Base-by-base conservation (phyloP, 2,329 filamentous ascomycete genomes). In the Alternaria brassicicola region DNA sequence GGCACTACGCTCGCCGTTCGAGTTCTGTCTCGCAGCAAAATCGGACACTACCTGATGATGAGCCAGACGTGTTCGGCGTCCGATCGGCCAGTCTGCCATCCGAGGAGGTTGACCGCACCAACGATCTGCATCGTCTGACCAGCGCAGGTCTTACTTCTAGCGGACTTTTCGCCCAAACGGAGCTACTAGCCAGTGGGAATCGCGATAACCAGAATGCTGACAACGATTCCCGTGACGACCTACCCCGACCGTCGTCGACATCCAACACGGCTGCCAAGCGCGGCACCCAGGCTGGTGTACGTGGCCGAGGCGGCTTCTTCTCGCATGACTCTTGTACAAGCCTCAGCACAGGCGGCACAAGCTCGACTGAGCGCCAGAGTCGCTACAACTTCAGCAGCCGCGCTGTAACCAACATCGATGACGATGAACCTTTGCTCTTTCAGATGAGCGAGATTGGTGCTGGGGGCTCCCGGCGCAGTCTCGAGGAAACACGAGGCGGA, bases 351-450 rank as follows among this genome's bases (percentile, higher is more conserved):
- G 72, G 71, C n/a, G 72, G 55, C 2, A 75, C 73, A 1, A 75
- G 72, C 57, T 75, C 73, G 1, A 75, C 73, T 2, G 74, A 76
- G 39, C 71, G 73, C 12, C 71, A 70, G 12, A 76, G 65, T 50
- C 69, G 82, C 50, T 78, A 81, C 55, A 83, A 80, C 55, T 80
- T 81, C 45, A 76, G 79, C 0, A 79, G 81, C 38, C 76, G 79
- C 21, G 65, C 72, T 15, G 76, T 63, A 1, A 71, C 73, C 0
- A 76, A 78, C n/a, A 36, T 67, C 8, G 82, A 85, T 23, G 87
- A 89, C 59, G 89, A 90, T 53, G 89, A 92, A 68, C 88, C 87
- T 0, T 75, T 92, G 9, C 81, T 92, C 9, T 92, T 92, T 74
- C 87, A 89, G 62, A 86, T 92, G 82, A 90, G 87, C 33, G 89